A percentile compares a stretch with the other conserved stretches of the same genome.
Conservation (phyloP, 2,329 filamentous ascomycete genomes). For the Tolypocladium inflatum region DNA sequence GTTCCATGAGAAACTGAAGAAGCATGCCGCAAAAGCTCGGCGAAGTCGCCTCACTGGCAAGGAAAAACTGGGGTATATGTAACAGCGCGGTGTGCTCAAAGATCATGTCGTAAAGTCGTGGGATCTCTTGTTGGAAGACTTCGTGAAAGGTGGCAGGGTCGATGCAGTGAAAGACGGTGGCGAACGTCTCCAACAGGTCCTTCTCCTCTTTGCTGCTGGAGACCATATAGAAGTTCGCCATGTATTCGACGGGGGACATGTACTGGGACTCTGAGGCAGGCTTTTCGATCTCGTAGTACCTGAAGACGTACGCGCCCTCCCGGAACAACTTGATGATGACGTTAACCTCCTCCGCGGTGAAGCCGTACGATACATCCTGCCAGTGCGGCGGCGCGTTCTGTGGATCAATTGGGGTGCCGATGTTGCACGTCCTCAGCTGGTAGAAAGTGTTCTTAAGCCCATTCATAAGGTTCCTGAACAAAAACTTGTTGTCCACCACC, state of each 20-base stretch:
- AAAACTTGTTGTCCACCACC: constrained; percentile 91
- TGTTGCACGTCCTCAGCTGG: constrained; percentile 85
- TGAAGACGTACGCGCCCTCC: constrained; percentile 91
- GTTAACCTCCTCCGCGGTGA: constrained; percentile 92
- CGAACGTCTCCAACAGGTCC: constrained; percentile 92
- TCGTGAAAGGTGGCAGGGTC: constrained; percentile 98
- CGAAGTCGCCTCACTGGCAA: constrained; percentile 96
- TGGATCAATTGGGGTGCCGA: constrained; percentile 59
- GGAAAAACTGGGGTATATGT: constrained; percentile 94
- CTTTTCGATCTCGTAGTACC: constrained; percentile 91
- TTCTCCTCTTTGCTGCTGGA: constrained; percentile 95
- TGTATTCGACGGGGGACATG: constrained; percentile 78
- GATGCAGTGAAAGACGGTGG: constrained; percentile 96
- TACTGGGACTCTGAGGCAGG: constrained; percentile 62
- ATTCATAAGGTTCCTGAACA: constrained; percentile 94
- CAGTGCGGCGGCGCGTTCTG: constrained; percentile 79
- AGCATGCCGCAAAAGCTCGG: constrained; percentile 98
- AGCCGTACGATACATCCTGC: constrained; percentile 92
- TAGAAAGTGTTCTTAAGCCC: constrained; percentile 96
- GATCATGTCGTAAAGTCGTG: constrained; percentile 93
- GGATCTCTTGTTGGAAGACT: constrained; percentile 95
- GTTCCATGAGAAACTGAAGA: constrained; percentile 92
- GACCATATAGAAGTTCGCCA: constrained; percentile 91
- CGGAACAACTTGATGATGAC: constrained; percentile 96
- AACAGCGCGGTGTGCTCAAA: constrained; percentile 91